A percentile compares a stretch with the other conserved stretches of the same genome.
These are phyloP conservation scores for Liriodendron chinense DNA, from an alignment of 164 flowering plant species.

Conservation along the genomic window DNA sequence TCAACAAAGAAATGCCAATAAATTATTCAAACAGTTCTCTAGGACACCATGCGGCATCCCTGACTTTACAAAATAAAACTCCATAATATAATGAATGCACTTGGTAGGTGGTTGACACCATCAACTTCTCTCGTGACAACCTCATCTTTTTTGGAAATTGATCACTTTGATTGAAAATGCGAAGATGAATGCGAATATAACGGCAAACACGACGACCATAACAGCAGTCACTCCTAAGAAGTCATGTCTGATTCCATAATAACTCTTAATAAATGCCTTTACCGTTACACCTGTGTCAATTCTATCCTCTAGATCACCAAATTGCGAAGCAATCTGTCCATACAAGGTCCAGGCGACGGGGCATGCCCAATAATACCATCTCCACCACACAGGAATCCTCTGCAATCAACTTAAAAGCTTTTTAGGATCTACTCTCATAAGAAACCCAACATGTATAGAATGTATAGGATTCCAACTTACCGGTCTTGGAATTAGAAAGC, in stretches of 20 bases:
- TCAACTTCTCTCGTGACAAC: no score
- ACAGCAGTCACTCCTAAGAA: slow-evolving; percentile 37
- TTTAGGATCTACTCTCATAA: background rate
- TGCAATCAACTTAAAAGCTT: slow-evolving; percentile 16
- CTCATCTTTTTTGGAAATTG: slow-evolving; percentile 42
- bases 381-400: slow-evolving; percentile 63
- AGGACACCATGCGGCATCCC: no score
- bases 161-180: slow-evolving; percentile 36
- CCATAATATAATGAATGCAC: no score
- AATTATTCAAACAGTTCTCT: no score
- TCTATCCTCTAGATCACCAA: slow-evolving; percentile 33
- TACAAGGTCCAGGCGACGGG: slow-evolving; percentile 56
- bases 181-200: slow-evolving; percentile 48
- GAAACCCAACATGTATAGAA: background rate
- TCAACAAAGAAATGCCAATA: no score
- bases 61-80: no score
- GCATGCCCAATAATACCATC: slow-evolving; percentile 46
- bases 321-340: slow-evolving; percentile 48
- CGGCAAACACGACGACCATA: slow-evolving; percentile 19
- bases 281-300: slow-evolving; percentile 23
- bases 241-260: slow-evolving; percentile 40
- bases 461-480: slow-evolving; percentile 11
- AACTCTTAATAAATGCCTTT: slow-evolving; percentile 22
- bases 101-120: no score
- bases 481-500: slow-evolving; percentile 33